A percentile compares a stretch with the other conserved stretches of the same genome.
These are phyloP conservation scores for Wickerhamomyces kurtzmanii DNA, from an alignment of 805 yeast genomes.

Conservation along the genomic window DNA sequence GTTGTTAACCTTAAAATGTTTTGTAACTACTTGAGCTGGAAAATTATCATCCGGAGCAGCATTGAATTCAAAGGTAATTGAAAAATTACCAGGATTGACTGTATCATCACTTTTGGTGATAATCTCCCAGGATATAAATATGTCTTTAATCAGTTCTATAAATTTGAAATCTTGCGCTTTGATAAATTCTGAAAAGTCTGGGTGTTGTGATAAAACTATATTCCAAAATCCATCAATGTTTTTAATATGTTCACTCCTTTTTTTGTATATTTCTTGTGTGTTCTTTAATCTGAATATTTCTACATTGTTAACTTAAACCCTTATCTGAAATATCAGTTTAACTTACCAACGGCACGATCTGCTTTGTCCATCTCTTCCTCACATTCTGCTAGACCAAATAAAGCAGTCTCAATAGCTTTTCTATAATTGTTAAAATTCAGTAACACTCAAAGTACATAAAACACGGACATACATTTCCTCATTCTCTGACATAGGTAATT, in stretches of 20 bases:
- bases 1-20: constrained; percentile 38
- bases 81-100: constrained; percentile 43
- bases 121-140: constrained; percentile 46
- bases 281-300: constrained; percentile 39
- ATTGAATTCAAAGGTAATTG: constrained; percentile 51
- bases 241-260: constrained; percentile 42
- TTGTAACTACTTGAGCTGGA: constrained; percentile 48
- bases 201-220: constrained; percentile 71
- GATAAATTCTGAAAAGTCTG: constrained; percentile 76
- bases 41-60: constrained; percentile 33
- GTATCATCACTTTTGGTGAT: constrained; percentile 21
- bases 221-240: constrained; percentile 80
- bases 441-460: too few species aligned
- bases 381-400: constrained; percentile 41
- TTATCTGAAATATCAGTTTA: background rate
- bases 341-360: constrained; percentile 44
- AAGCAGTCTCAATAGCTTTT: constrained; percentile 24
- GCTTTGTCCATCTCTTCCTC: constrained; percentile 50
- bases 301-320: constrained; percentile 1
- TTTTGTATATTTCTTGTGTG: constrained; percentile 46
- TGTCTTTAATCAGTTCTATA: constrained; percentile 55
- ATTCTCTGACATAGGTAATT: too few species aligned
- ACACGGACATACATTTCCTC: too few species aligned
- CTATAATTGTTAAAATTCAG: constrained; percentile 1
- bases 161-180: constrained; percentile 69